These are phyloP conservation scores for Pascua sp. DNA, from an alignment of 1,284 basidiomycete species.

Conservation along the genomic window DNA sequence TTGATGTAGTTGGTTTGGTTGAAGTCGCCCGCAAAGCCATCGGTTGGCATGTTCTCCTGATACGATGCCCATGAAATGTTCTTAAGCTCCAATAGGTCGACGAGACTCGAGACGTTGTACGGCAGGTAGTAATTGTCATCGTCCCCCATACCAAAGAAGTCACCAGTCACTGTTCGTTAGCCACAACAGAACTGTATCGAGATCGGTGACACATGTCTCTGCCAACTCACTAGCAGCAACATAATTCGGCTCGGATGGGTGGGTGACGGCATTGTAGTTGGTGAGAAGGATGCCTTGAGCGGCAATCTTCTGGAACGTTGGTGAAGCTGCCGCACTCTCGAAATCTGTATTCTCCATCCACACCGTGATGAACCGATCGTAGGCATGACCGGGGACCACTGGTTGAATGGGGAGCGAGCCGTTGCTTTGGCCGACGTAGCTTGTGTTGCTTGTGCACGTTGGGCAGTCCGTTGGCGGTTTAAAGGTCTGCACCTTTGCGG, in stretches of 20 bases:
- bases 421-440: constrained; percentile 51
- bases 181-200: too few relatives aligned
- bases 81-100: constrained; percentile 62
- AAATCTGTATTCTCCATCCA: constrained; percentile 56
- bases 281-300: constrained; percentile 57
- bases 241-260: constrained; percentile 40
- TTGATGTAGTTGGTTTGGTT: constrained; percentile 54
- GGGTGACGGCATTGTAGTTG: constrained; percentile 60
- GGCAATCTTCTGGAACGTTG: constrained; percentile 55
- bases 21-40: constrained; percentile 54
- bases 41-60: constrained; percentile 61
- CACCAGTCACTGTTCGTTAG: constrained; percentile 51
- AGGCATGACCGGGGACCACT: constrained; percentile 52
- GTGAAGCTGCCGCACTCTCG: constrained; percentile 36
- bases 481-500: constrained; percentile 47
- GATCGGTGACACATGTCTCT: not conserved
- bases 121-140: constrained; percentile 50
- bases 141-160: constrained; percentile 58
- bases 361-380: constrained; percentile 56
- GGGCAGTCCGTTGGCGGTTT: constrained; percentile 49
- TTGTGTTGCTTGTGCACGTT: constrained; percentile 31
- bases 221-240: constrained; percentile 9
- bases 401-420: constrained; percentile 47
- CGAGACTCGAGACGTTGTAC: constrained; percentile 57
- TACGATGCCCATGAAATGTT: constrained; percentile 52